Conservation (phyloP, 257 asterid genomes). For the Paulownia fortunei region DNA sequence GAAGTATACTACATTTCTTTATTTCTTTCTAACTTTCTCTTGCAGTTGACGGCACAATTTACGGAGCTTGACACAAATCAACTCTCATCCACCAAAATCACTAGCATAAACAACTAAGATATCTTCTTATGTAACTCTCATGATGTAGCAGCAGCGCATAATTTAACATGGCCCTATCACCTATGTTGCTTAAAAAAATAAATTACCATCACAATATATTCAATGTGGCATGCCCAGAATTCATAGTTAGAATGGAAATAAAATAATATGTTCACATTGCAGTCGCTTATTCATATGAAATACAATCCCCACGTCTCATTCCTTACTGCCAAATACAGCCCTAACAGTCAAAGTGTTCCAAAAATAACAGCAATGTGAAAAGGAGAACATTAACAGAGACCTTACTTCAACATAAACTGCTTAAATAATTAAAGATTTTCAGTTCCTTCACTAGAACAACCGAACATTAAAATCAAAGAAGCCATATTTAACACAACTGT, state of each 20-base stretch:
- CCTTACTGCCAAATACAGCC: constrained; percentile 1
- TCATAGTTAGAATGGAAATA: neutral
- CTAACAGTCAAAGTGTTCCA: neutral
- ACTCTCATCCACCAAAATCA: neutral
- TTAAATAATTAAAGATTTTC: neutral
- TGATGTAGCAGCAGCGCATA: neutral
- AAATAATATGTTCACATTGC: neutral
- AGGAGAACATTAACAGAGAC: neutral
- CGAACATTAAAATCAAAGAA: neutral
- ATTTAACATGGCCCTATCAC: neutral
- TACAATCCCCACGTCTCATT: neutral
- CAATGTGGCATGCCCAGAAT: neutral
- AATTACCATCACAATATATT: neutral
- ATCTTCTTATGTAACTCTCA: neutral
- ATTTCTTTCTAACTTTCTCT: no score
- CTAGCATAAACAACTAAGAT: neutral
- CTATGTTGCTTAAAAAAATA: neutral
- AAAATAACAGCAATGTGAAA: constrained; percentile 21
- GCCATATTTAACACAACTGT: neutral
- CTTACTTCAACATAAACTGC: constrained; percentile 13
- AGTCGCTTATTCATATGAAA: neutral
- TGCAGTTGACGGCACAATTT: neutral
- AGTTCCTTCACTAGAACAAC: neutral
- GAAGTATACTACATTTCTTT: no score
- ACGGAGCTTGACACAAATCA: neutral